A percentile compares a stretch with the other conserved stretches of the same genome.
phyloP scores from a whole-genome alignment of 805 yeast genomes.

The Maudiozyma serrabonitensis region DNA sequence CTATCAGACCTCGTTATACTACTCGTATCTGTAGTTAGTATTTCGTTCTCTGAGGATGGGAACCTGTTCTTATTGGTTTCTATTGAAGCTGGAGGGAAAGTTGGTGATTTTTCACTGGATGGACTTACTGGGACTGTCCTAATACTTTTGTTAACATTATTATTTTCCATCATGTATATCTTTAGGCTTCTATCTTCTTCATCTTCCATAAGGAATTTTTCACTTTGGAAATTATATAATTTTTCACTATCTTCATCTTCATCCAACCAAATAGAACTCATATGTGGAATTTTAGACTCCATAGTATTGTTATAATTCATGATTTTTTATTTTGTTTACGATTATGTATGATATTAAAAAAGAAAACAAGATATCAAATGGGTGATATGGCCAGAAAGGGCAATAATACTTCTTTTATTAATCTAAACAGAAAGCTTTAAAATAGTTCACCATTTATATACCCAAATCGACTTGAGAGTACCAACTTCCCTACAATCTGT shows the following conservation, averaged over 20 bases:
- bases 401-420: too few relatives aligned
- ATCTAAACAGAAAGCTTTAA: too few relatives aligned
- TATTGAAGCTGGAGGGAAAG: not conserved
- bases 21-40: not conserved
- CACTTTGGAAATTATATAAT: conserved; percentile 24
- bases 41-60: not conserved
- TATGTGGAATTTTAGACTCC: conserved; percentile 17
- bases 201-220: conserved; percentile 3
- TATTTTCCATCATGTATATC: conserved; percentile 24
- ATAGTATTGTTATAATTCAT: not conserved
- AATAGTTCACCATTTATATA: too few relatives aligned
- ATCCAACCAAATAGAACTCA: conserved; percentile 37
- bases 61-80: not conserved
- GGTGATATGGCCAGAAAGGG: too few relatives aligned
- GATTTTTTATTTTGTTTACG: not conserved
- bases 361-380: not conserved
- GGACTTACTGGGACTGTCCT: conserved; percentile 1
- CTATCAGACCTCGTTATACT: not conserved
- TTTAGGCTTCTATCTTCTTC: conserved; percentile 1
- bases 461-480: too few relatives aligned
- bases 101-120: not conserved
- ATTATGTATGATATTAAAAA: not conserved
- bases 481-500: too few relatives aligned
- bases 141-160: conserved; percentile 8
- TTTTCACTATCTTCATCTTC: conserved; percentile 31